Conservation (phyloP, 768 basidiomycete genomes). For the Rhizopogon salebrosus region DNA sequence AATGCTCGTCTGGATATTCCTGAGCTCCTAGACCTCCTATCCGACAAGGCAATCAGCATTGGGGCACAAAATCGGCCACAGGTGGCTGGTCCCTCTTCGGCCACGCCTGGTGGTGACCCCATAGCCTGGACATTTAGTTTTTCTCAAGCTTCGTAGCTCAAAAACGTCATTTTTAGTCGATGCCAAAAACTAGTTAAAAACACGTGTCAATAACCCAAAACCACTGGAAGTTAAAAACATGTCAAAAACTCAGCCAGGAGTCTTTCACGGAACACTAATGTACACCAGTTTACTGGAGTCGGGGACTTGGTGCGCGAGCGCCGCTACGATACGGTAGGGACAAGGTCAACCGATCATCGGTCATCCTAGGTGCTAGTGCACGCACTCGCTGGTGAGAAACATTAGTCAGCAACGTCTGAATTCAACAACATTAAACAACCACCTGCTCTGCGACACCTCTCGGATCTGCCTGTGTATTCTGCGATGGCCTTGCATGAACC, state of each 20-base stretch:
- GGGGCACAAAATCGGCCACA: background rate
- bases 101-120: background rate
- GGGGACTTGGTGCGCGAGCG: too few relatives aligned
- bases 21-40: background rate
- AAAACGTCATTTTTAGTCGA: background rate
- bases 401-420: slow-evolving; percentile 14
- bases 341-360: too few relatives aligned
- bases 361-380: too few relatives aligned
- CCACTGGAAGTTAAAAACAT: too few relatives aligned
- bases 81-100: background rate
- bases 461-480: background rate
- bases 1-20: background rate
- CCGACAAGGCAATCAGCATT: background rate
- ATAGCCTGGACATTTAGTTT: background rate
- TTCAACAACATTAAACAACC: slow-evolving; percentile 13
- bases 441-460: background rate
- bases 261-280: background rate
- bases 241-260: background rate
- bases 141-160: background rate
- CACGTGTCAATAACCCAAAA: background rate
- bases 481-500: slow-evolving; percentile 15
- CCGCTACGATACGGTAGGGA: too few relatives aligned
- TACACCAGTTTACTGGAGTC: too few relatives aligned
- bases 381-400: too few relatives aligned
- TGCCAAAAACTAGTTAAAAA: background rate